Evolutionary conservation across 148 eudicot genomes (phyloP), one percentile per base, ranked within the genome.

Genomic region (Talinum fruticosum): DNA sequence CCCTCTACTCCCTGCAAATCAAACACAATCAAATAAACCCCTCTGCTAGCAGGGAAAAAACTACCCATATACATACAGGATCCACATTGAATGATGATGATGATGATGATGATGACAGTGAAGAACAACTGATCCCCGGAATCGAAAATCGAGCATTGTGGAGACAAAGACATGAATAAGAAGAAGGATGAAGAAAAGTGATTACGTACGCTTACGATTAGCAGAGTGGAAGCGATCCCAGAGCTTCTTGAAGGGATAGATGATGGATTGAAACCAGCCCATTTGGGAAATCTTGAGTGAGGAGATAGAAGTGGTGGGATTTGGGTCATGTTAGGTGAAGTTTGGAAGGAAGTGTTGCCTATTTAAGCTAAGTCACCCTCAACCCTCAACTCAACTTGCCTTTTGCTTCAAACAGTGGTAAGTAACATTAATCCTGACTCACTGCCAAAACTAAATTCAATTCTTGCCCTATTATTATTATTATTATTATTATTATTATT

Each of bases 201-300:
- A 61, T 33, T n/a, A 69, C 68, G 54, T 86, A 83, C 85, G 85
- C 15, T 81, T 80, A 79, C 83, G 78, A 62, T 51, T 75, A 38
- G 75, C 49, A 1, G 78, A 66, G 10, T 79, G 82, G n/a, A 84
- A 64, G 18, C 72, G 78, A 74, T 41, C 68, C 88, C 84, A 85
- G 41, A 89, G 83, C 76, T 86, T 87, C 86, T 86, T 87, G 79
- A 86, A 80, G 12, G 93, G 90, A 72, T 71, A 85, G 53, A 89
- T 26, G 75, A 89, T 61, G 59, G 90, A 86, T 29, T 61, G 83
- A 87, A 85, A 74, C 88, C 87, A 88, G 28, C 87, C 87, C 93
- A 89, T 88, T 21, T 75, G 38, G 70, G 75, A 66, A n/a, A 23
- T 23, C 5, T 28, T 32, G 41, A 45, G 10, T n/a, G n/a, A 38